These are phyloP conservation scores for Colletotrichum tanaceti DNA, from an alignment of 2,329 filamentous ascomycete species.

Conservation along the genomic window DNA sequence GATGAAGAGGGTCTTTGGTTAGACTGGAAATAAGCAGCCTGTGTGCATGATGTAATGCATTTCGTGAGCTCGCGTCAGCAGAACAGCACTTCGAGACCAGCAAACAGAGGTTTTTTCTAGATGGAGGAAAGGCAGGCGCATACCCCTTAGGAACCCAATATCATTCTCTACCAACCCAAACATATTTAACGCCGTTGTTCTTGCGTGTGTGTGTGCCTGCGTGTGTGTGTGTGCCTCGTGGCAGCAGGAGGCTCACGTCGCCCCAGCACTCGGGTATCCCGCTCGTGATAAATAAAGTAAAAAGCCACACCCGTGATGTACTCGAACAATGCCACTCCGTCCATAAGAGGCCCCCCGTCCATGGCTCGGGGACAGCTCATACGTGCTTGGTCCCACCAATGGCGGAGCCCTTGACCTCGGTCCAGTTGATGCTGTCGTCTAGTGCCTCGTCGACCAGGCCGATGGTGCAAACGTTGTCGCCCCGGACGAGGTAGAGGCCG, in stretches of 20 bases:
- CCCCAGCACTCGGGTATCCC: conserved; percentile 38
- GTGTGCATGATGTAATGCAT: neutral
- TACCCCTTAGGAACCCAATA: conserved; percentile 40
- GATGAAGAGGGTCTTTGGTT: conserved; percentile 73
- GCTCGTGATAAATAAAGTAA: conserved; percentile 42
- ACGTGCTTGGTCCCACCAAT: conserved; percentile 87
- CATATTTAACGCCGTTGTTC: conserved; percentile 39
- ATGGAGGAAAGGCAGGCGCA: conserved; percentile 39
- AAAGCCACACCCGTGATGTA: conserved; percentile 29
- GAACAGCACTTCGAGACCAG: conserved; percentile 18
- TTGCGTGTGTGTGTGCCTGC: conserved; percentile 22
- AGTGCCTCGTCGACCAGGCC: conserved; percentile 90
- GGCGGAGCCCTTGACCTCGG: conserved; percentile 84
- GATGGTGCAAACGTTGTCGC: conserved; percentile 92
- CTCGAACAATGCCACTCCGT: conserved; percentile 38
- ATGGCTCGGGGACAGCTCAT: conserved; percentile 44
- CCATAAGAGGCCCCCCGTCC: conserved; percentile 31
- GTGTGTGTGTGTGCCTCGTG: conserved; percentile 11
- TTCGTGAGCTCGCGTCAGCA: conserved; percentile 24
- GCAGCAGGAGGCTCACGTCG: conserved; percentile 29
- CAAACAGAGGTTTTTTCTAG: neutral
- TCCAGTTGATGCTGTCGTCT: conserved; percentile 93
- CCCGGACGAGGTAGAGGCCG: conserved; percentile 90
- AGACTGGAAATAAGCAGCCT: conserved; percentile 29
- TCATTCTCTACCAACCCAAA: conserved; percentile 42